These are phyloP conservation scores for Dactylonectria estremocensis DNA, from an alignment of 2,329 filamentous ascomycete genomes.

Conservation along the genomic window DNA sequence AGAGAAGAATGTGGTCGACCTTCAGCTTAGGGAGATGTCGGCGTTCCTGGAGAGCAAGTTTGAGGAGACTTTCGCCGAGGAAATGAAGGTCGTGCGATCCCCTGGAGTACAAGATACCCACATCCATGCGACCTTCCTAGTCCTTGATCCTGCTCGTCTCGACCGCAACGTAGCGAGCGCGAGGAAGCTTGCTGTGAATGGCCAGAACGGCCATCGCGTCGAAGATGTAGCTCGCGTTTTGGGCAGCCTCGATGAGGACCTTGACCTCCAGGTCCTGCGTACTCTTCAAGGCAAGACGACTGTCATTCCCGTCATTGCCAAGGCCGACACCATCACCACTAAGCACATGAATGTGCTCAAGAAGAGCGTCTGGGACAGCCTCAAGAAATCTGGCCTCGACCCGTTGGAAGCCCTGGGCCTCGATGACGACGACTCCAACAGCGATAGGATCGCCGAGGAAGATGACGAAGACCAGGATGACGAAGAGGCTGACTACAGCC, in stretches of 20 bases:
- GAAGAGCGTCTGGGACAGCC: slow-evolving; percentile 88
- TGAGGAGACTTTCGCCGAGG: slow-evolving; percentile 96
- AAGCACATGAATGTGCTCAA: slow-evolving; percentile 95
- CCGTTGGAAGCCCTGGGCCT: slow-evolving; percentile 89
- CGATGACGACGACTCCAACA: slow-evolving; percentile 79
- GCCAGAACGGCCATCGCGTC: slow-evolving; percentile 64
- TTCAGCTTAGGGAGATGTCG: slow-evolving; percentile 92
- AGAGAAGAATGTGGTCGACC: slow-evolving; percentile 94
- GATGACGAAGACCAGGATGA: slow-evolving; percentile 59
- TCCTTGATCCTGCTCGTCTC: slow-evolving; percentile 89
- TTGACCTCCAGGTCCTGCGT: slow-evolving; percentile 92
- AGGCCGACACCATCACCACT: slow-evolving; percentile 96
- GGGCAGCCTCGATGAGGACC: slow-evolving; percentile 85
- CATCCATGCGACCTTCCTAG: slow-evolving; percentile 94
- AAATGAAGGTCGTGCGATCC: slow-evolving; percentile 96
- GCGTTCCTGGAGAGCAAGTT: slow-evolving; percentile 98
- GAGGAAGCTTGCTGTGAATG: slow-evolving; percentile 68
- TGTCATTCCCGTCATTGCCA: slow-evolving; percentile 94
- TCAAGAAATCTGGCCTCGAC: slow-evolving; percentile 89
- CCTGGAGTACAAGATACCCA: slow-evolving; percentile 96
- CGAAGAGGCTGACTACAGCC: slow-evolving; percentile 42
- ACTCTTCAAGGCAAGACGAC: slow-evolving; percentile 94
- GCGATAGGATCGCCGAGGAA: slow-evolving; percentile 71
- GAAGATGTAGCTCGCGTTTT: slow-evolving; percentile 60
- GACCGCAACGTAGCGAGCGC: slow-evolving; percentile 84